Conservation (phyloP, 371 early-diverging fungal genomes). For the Furculomyces boomerangus region DNA sequence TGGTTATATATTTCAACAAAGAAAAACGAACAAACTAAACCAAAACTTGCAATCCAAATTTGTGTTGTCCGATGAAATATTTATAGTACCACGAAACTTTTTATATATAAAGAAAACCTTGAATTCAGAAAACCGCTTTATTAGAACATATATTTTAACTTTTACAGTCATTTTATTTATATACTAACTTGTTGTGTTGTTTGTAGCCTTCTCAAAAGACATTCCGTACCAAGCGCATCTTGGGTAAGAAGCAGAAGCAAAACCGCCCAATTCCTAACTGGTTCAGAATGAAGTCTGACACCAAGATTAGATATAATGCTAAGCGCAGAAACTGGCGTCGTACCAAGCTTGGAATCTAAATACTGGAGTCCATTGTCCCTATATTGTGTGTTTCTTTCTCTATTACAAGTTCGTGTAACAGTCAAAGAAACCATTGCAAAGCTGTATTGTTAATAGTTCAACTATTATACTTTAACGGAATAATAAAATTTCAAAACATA, state of each 20-base stretch:
- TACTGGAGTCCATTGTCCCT: too few relatives aligned
- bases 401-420: too few relatives aligned
- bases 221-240: constrained; percentile 89
- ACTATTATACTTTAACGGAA: too few relatives aligned
- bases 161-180: neutral
- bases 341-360: constrained; percentile 91
- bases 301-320: constrained; percentile 93
- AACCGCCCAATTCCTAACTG: constrained; percentile 96
- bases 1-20: neutral
- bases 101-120: neutral
- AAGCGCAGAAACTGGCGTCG: constrained; percentile 99
- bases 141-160: neutral
- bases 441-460: too few relatives aligned
- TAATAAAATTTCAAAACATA: too few relatives aligned
- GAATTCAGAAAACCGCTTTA: neutral
- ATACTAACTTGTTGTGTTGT: neutral
- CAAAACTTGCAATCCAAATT: neutral
- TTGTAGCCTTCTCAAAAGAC: constrained; percentile 82
- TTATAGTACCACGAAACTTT: neutral
- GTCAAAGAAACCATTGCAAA: too few relatives aligned
- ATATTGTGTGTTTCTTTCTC: too few relatives aligned
- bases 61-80: neutral
- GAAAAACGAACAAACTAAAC: neutral
- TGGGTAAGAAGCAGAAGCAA: constrained; percentile 97
- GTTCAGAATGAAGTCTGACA: constrained; percentile 91